Evolutionary conservation across 2,329 filamentous ascomycete species (phyloP), one percentile per base, ranked within the genome.

Genomic region (Venturia nashicola): DNA sequence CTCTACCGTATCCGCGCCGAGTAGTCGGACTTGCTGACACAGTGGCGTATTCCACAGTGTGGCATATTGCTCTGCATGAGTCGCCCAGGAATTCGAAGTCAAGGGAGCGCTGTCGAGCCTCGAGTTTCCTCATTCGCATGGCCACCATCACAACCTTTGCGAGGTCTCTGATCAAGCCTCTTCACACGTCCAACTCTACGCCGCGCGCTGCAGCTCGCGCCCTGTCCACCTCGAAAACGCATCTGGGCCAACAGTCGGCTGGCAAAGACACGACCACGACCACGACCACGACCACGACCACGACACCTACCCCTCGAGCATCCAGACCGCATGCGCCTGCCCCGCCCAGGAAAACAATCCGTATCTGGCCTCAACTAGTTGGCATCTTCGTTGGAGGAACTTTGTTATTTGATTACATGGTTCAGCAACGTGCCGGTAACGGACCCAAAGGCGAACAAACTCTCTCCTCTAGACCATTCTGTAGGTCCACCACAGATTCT

Each of bases 351-450:
- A 60, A 60, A 23, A 61, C 63, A 14, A n/a, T 65, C 36, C 43
- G 73, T 65, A 70, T 76, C 68, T 76, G 74, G 73, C 78, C 79
- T 32, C 51, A 51, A 9, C 75, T 81, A 59, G 67, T 80, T 65
- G 71, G 72, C 69, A 80, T 81, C 70, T 78, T 81, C 71, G 73
- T 69, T 63, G 67, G 74, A 42, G 79, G 79, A 66, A 77, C 74
- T 57, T 74, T 74, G 62, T 70, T 77, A 62, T 81, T 81, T 72
- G 77, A 76, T 69, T 73, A 73, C 67, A 74, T 81, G 59, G 74
- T 77, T 46, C 78, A 80, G 66, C 72, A 76, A 66, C 71, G 78
- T 55, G 73, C 75, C 66, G 78, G 76, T 36, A 73, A 64, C 68
- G 65, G 54, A 70, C 69, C 60, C 14, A 46, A 54, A 34, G 9